Evolutionary conservation across 2,329 filamentous ascomycete genomes (phyloP).

Genomic region (Fusarium sp.): DNA sequence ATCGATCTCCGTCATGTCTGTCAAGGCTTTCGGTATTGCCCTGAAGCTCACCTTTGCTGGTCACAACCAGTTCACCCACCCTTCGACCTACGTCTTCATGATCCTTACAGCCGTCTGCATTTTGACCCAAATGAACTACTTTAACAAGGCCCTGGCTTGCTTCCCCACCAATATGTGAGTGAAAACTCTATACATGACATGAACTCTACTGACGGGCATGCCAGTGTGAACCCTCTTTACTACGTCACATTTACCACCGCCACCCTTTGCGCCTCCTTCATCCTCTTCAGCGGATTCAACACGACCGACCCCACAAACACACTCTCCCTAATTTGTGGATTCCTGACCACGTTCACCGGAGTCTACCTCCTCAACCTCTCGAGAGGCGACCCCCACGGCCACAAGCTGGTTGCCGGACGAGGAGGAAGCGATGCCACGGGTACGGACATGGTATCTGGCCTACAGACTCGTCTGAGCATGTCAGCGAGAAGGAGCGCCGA

Average conservation of each 20-base stretch:
- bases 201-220: constrained; percentile 2
- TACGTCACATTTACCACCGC: constrained; percentile 98
- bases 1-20: constrained; percentile 97
- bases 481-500: constrained; percentile 82
- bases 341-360: constrained; percentile 93
- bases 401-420: constrained; percentile 70
- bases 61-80: constrained; percentile 94
- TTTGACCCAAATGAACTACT: constrained; percentile 99
- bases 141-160: constrained; percentile 97
- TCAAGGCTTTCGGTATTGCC: constrained; percentile 98
- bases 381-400: constrained; percentile 87
- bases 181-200: too few relatives aligned
- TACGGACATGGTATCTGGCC: constrained; percentile 89
- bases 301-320: constrained; percentile 93
- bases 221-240: constrained; percentile 92
- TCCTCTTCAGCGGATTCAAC: constrained; percentile 96
- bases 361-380: constrained; percentile 98
- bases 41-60: constrained; percentile 93
- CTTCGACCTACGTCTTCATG: constrained; percentile 97
- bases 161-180: constrained; percentile 97
- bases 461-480: constrained; percentile 94
- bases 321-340: constrained; percentile 90
- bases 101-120: constrained; percentile 95
- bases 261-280: constrained; percentile 93
- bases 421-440: constrained; percentile 81